Evolutionary conservation across 1,284 basidiomycete genomes (phyloP).

Genomic region (Rhodotorula sp.): DNA sequence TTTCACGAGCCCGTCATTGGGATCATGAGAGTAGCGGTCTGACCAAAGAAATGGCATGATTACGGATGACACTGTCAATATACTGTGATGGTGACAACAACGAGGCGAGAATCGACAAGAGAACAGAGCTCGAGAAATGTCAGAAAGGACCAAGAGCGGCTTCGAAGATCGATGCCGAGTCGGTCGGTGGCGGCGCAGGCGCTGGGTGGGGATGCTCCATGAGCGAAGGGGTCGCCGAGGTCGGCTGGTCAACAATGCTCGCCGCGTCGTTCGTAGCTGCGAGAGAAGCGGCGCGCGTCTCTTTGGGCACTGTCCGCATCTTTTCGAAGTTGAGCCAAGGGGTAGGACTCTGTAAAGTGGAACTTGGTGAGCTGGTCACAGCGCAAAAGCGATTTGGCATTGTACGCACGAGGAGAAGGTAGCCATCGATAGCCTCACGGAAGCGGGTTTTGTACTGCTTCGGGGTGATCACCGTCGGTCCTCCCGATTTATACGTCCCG

Average conservation of each 20-base stretch:
- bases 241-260: background rate
- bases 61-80: background rate
- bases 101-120: background rate
- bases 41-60: no score
- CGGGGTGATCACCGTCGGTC: constrained; percentile 84
- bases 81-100: background rate
- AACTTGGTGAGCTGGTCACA: background rate
- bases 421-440: constrained; percentile 69
- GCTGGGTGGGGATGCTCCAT: background rate
- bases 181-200: background rate
- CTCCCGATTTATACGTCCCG: constrained; percentile 58
- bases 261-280: background rate
- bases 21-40: no score
- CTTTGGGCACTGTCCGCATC: background rate
- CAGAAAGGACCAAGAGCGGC: constrained; percentile 3
- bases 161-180: background rate
- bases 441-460: constrained; percentile 80
- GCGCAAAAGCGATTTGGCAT: no score
- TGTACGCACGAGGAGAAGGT: constrained; percentile 25
- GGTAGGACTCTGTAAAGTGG: constrained; percentile 12
- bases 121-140: no score
- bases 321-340: constrained; percentile 23
- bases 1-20: constrained; percentile 6
- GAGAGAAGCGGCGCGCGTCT: no score
- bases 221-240: background rate